Base-by-base conservation (phyloP, 805 yeast genomes). In the Candida nitratophila region DNA sequence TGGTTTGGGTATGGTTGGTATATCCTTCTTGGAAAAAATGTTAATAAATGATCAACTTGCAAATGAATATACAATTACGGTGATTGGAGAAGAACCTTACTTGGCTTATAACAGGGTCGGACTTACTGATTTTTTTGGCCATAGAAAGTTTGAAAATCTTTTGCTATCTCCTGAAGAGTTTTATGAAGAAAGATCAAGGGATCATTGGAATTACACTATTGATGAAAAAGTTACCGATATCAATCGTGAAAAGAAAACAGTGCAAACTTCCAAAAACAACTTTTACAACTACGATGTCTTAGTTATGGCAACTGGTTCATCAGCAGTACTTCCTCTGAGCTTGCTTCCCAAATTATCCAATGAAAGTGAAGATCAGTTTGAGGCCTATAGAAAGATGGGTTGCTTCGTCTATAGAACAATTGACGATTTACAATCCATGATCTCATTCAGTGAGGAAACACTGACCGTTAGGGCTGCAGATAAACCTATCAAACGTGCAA, bases 81-180 rank as follows among this genome's bases (percentile, higher is more conserved):
- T 65, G 5, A 50, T 63, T 20, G 69, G 68, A 19, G 69, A 65
- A 42, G 69, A 65, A 45, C 59, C 63, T 12, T 61, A 55, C 39
- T 50, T 64, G 21, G 68, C 68, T 3, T 65, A 64, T 48, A 65
- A 65, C 46, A 54, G 69, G 37, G 69, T 65, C 17, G 68, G 68
- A 2, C 52, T 64, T 35, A 60, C 64, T 3, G 64, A 60, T 27
- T 60, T 52, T 42, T 60, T 60, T 44, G 51, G 51, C 36, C 64
- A 60, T 43, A 47, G 53, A 22, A 45, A 55, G 26, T 53, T 57
- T 45, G 53, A 54, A 16, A 54, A 57, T 26, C 51, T 60, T 20
- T 47, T 59, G 10, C 47, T 60, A 3, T 54, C 62, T 2, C 60
- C 61, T 24, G 46, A 50, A 33, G 51, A 53, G 10, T 60, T 57